phyloP scores from a whole-genome alignment of 371 early-diverging fungal genomes.

The Mucor mucedo region DNA sequence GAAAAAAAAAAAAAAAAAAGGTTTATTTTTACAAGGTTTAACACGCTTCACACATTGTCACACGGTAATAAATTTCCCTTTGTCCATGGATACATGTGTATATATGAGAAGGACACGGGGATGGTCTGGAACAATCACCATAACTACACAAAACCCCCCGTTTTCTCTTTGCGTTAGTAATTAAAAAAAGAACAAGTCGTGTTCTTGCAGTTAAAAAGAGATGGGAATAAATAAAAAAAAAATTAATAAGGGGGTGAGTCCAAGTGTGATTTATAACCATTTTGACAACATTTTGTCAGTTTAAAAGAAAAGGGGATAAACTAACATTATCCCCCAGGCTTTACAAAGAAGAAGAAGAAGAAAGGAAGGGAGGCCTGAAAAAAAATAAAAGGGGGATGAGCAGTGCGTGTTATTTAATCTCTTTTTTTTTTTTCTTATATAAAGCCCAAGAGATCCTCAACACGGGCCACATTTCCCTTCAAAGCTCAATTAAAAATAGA shows the following conservation, averaged over 20 bases:
- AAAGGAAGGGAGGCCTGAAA: no score
- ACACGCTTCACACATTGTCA: constrained; percentile 10
- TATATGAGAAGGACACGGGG: neutral
- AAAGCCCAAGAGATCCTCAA: neutral
- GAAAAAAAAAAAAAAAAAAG: constrained; percentile 1
- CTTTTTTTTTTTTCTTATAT: constrained; percentile 3
- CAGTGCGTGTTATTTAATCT: neutral
- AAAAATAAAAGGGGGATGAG: no score
- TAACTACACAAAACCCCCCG: no score
- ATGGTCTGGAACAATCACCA: neutral
- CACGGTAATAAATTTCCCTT: neutral
- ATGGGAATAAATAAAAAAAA: no score
- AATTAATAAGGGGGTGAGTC: no score
- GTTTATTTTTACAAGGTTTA: constrained; percentile 4
- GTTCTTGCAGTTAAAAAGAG: neutral
- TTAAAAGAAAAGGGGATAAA: no score
- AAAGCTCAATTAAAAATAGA: constrained; percentile 5
- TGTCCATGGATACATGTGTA: no score
- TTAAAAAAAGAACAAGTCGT: neutral
- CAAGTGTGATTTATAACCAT: no score
- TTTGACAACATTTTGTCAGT: no score
- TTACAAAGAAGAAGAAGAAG: no score
- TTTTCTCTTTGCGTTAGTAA: no score
- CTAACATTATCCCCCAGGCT: no score
- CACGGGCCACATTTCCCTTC: constrained; percentile 23